Evolutionary conservation across 805 yeast genomes (phyloP), one percentile per base, ranked within the genome.

Genomic region (Myxozyma lipomycoides): DNA sequence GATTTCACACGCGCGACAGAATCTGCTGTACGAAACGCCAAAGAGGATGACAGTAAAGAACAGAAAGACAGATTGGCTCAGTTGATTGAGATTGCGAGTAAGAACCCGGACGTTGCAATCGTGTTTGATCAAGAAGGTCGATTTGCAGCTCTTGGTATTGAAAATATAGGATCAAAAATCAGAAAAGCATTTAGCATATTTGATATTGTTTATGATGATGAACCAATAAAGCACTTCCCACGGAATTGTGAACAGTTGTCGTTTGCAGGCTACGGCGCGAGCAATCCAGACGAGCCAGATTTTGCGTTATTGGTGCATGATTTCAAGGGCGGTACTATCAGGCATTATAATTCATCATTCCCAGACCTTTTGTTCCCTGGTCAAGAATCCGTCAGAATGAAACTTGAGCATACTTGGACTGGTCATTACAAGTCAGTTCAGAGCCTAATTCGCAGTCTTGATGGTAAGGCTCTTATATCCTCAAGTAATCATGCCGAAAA

Each of bases 371-470:
- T 62, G 5, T 49, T 45, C 28, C 43, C 60, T 1, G 56, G 43
- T 4, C n/a, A 43, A 6, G 43, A 32, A 23, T 32, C 40, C 3
- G 26, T 37, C 26, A 52, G 64, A 12, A 26, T 58, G 15, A 23
- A 17, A 3, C 57, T 81, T 7, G 69, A 73, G 22, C 75, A 81
- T 55, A 82, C 84, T 58, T 78, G 83, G 48, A 87, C 95, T 1
- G 98, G 98, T 1, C 96, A 89, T 63, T 77, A 80, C 48, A 89
- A 89, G 63, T 86, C 96, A 0, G 81, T 90, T 21, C 79, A 78
- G 58, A 75, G 73, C 43, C 66, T 90, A 2, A 70, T 79, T 17
- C 78, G 89, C 60, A 84, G 95, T 1, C 70, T 79, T 4, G 79
- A 81, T 61, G 91, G 90, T 32, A 70, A 74, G 24, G 75, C 84